Base-by-base conservation (phyloP, 2,329 filamentous ascomycete genomes). In the Gliomastix tumulicola region DNA sequence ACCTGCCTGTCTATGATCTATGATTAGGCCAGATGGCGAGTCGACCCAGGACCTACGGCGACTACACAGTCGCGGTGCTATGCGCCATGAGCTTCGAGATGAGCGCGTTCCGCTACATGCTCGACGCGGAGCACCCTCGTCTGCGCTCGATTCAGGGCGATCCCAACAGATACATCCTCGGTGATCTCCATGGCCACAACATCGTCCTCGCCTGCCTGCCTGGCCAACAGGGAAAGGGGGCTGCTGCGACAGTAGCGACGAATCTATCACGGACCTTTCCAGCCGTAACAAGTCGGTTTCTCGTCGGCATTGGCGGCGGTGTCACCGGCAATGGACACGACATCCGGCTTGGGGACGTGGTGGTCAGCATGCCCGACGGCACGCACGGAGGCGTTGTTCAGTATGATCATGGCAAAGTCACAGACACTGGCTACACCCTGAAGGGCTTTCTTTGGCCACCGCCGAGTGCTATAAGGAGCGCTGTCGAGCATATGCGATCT, bases 151-250 rank as follows among this genome's bases (percentile, higher is more conserved):
- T 39, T 33, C 25, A 32, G 8, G 44, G 45, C 3, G 49, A 55
- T 32, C 32, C 42, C 6, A 54, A 55, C 32, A 35, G 38, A 12
- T 54, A 56, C 36, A 39, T 48, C 31, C 34, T 53, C 5, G 51
- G 53, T 22, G 38, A 49, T n/a, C 35, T 54, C 3, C 41, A 38
- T 13, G 44, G 49, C 23, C 48, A 55, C 20, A 44, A 51, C 16
- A 37, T 52, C 19, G 49, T 53, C 6, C 41, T 56, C 15, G 48
- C 52, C 1, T 57, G 49, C 18, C 49, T 54, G 2, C 44, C 51
- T 1, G 47, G 48, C 3, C 41, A 30, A 13, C 44, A 49, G 23
- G 51, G 53, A 2, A 53, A 51, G 33, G 44, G 43, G 2, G 39
- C 45, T 6, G 51, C 53, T 3, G 47, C 49, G 7, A 44, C 35